Evolutionary conservation across 2,329 filamentous ascomycete genomes (phyloP), one percentile per base, ranked within the genome.

Genomic region (Penicillium brevicompactum): DNA sequence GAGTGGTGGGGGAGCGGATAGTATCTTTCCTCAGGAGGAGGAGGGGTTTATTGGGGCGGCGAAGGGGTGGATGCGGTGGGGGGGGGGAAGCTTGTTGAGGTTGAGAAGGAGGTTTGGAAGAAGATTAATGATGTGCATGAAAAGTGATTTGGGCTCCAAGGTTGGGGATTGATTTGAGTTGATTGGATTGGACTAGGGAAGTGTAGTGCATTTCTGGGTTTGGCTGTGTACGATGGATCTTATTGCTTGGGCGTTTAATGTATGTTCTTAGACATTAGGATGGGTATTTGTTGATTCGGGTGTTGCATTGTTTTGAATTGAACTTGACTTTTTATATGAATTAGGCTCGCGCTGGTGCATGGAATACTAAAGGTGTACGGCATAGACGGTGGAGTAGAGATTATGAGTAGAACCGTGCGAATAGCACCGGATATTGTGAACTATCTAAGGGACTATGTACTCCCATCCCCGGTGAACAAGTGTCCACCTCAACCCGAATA

Each of bases 21-120:
- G 49, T 41, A 52, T 63, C n/a, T 63, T 64, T 30, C 44, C 58
- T 0, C 61, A 66, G 14, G 61, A 65, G 59, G 58, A 75, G 61
- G 74, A 73, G 63, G 62, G 71, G 55, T 71, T 63, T 63, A 45
- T 76, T 63, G 70, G 70, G 31, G 70, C 68, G 4, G 75, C 78
- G 1, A 79, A 74, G 62, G 70, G 70, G 7, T 80, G 77, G 76
- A 67, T 75, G 53, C 67, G 65, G 38, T 68, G 57, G 46, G 76
- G 74, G 77, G 76, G 4, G 66, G 61, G 46, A 76, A 76, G 53
- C 59, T 78, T 52, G 74, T 70, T 8, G 73, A 80, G 66, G 72
- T 76, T 43, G 78, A 80, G 65, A 74, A 75, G 51, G 74, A 74
- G 67, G 74, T 78, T 44, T 81, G 79, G 79, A 78, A 68, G 69